phyloP scores from a whole-genome alignment of 2,329 filamentous ascomycete genomes.

The Colletotrichum musicola region DNA sequence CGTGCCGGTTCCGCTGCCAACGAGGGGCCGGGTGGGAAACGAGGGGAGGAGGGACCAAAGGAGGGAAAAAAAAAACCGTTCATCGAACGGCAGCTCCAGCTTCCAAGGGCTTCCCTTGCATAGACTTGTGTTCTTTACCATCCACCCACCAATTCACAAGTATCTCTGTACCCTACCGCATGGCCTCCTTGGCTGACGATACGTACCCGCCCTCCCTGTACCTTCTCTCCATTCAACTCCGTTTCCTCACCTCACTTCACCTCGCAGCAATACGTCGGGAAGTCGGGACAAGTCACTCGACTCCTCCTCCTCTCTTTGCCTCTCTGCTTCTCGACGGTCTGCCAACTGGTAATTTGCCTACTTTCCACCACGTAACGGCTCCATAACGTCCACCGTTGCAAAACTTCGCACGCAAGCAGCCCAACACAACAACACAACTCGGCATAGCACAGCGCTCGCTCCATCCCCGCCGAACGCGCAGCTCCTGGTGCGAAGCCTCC shows the following conservation, averaged over 20 bases:
- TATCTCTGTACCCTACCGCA: not conserved
- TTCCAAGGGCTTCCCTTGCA: not conserved
- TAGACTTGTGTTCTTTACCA: not conserved
- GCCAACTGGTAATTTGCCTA: not conserved
- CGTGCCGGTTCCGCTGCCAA: not conserved
- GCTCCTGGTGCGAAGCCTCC: slow-evolving; percentile 26
- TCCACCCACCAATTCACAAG: not conserved
- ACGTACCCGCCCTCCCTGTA: slow-evolving; percentile 10
- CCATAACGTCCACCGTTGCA: slow-evolving; percentile 15
- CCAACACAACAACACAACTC: slow-evolving; percentile 9
- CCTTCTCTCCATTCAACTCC: slow-evolving; percentile 2
- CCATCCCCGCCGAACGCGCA: not conserved
- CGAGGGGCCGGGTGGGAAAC: not conserved
- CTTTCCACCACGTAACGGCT: slow-evolving; percentile 16
- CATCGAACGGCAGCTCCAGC: not conserved
- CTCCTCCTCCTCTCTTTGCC: not conserved
- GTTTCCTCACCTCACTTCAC: slow-evolving; percentile 13
- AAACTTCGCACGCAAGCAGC: slow-evolving; percentile 1
- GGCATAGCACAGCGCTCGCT: not conserved
- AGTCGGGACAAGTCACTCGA: not conserved
- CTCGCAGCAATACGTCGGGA: not conserved
- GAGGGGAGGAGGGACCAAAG: not conserved
- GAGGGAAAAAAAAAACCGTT: not conserved
- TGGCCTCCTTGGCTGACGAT: slow-evolving; percentile 16
- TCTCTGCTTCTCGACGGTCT: not conserved